Percentiles rank a stretch among this genome's conserved stretches.
phyloP scores from a whole-genome alignment of 345 rosid species.

The Linum trigynum region DNA sequence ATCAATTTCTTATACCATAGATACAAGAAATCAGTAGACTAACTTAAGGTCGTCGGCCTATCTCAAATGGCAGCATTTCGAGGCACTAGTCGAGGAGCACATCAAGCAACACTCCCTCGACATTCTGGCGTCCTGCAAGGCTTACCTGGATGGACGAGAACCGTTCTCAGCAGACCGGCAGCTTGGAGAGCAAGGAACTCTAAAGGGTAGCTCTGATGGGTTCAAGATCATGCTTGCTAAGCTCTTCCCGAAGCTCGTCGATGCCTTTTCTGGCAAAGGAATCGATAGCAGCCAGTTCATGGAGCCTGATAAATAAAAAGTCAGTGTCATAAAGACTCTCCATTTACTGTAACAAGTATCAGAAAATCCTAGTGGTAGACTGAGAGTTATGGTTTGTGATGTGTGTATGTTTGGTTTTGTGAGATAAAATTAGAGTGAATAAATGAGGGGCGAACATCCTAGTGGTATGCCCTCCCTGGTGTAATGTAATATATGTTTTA shows the following conservation, averaged over 20 bases:
- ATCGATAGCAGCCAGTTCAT: slow-evolving; percentile 41
- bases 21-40: not conserved
- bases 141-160: slow-evolving; percentile 56
- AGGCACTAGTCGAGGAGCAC: slow-evolving; percentile 68
- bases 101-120: slow-evolving; percentile 28
- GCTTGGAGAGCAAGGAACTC: slow-evolving; percentile 21
- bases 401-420: no score
- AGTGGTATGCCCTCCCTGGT: no score
- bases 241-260: slow-evolving; percentile 64
- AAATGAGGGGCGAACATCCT: no score
- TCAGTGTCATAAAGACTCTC: no score
- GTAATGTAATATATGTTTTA: no score
- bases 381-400: no score
- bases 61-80: slow-evolving; percentile 57
- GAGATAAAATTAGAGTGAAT: no score
- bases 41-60: not conserved
- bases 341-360: no score
- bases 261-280: slow-evolving; percentile 60
- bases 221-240: slow-evolving; percentile 91
- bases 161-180: slow-evolving; percentile 35
- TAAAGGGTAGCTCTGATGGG: slow-evolving; percentile 53
- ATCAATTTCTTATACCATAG: not conserved
- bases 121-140: slow-evolving; percentile 58
- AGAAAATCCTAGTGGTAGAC: no score
- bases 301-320: no score